A percentile compares a stretch with the other conserved stretches of the same genome.
Evolutionary conservation across 768 basidiomycete genomes (phyloP).

Genomic region (Trametes cinnabarina): DNA sequence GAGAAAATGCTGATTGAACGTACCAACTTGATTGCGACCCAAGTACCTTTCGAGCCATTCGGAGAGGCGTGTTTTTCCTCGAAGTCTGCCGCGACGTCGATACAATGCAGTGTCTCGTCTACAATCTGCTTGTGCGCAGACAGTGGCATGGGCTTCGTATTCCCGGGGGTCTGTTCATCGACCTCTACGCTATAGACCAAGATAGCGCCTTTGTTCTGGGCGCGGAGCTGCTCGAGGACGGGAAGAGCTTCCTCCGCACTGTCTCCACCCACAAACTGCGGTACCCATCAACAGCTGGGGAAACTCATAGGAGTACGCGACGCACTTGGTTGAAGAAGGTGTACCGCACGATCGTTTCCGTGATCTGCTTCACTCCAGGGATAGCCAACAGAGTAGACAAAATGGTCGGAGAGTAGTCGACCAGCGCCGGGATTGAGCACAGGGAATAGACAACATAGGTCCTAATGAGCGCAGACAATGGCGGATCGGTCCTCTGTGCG

Average conservation of each 20-base stretch:
- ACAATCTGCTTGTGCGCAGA: slow-evolving; percentile 61
- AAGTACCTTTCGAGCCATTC: slow-evolving; percentile 53
- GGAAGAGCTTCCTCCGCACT: slow-evolving; percentile 67
- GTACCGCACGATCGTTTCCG: slow-evolving; percentile 64
- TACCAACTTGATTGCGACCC: slow-evolving; percentile 85
- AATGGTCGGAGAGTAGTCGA: slow-evolving; percentile 71
- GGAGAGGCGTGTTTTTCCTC: slow-evolving; percentile 46
- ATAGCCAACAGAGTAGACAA: slow-evolving; percentile 59
- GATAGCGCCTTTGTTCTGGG: slow-evolving; percentile 69
- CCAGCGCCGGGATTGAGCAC: slow-evolving; percentile 72
- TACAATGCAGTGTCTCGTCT: slow-evolving; percentile 70
- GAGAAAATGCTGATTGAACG: slow-evolving; percentile 24
- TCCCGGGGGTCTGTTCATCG: slow-evolving; percentile 52
- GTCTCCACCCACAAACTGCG: slow-evolving; percentile 89
- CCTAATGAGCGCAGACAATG: slow-evolving; percentile 48
- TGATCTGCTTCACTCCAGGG: slow-evolving; percentile 56
- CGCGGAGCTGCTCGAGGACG: slow-evolving; percentile 60
- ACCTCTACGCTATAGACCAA: slow-evolving; percentile 91
- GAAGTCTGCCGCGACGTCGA: slow-evolving; percentile 80
- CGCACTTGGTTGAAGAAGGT: slow-evolving; percentile 86
- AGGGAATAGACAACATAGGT: slow-evolving; percentile 81
- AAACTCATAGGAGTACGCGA: background rate
- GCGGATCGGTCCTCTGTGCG: slow-evolving; percentile 9
- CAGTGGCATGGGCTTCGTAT: slow-evolving; percentile 26
- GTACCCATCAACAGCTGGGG: background rate